Evolutionary conservation across 805 yeast genomes (phyloP).

Genomic region (Candida easanensis): DNA sequence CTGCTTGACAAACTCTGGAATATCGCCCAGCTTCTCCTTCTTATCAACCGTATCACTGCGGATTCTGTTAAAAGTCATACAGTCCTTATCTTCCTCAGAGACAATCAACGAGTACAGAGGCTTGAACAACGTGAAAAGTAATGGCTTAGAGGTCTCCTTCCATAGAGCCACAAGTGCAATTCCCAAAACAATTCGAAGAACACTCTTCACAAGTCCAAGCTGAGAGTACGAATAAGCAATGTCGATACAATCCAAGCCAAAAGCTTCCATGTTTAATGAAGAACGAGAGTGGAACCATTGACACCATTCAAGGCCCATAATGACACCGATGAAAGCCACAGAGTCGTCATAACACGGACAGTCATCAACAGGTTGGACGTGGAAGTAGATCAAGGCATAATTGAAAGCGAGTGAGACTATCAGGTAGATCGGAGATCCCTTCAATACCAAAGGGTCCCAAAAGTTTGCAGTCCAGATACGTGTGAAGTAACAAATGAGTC

Average conservation of each 20-base stretch:
- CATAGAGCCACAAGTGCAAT: conserved; percentile 60
- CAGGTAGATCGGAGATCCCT: conserved; percentile 31
- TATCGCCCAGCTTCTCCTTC: conserved; percentile 25
- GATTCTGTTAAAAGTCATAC: conserved; percentile 22
- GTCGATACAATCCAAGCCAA: conserved; percentile 28
- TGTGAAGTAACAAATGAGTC: conserved; percentile 48
- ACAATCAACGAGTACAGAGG: conserved; percentile 45
- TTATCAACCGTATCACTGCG: conserved; percentile 23
- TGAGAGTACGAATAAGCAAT: conserved; percentile 41
- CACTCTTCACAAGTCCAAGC: conserved; percentile 40
- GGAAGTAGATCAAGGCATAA: conserved; percentile 56
- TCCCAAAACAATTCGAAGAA: conserved; percentile 58
- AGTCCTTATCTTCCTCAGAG: conserved; percentile 15
- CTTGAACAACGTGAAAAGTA: conserved; percentile 53
- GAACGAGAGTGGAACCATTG: conserved; percentile 27
- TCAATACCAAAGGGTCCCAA: conserved; percentile 47
- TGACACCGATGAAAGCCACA: conserved; percentile 88
- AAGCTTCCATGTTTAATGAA: conserved; percentile 12
- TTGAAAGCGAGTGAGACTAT: conserved; percentile 37
- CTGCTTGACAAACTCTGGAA: conserved; percentile 17
- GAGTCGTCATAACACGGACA: conserved; percentile 97
- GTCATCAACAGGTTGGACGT: conserved; percentile 83
- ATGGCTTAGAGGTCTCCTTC: conserved; percentile 73
- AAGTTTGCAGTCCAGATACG: conserved; percentile 39
- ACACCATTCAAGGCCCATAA: conserved; percentile 66